Base-by-base conservation (phyloP, 2,329 filamentous ascomycete genomes). In the Pseudogymnoascus sp. region DNA sequence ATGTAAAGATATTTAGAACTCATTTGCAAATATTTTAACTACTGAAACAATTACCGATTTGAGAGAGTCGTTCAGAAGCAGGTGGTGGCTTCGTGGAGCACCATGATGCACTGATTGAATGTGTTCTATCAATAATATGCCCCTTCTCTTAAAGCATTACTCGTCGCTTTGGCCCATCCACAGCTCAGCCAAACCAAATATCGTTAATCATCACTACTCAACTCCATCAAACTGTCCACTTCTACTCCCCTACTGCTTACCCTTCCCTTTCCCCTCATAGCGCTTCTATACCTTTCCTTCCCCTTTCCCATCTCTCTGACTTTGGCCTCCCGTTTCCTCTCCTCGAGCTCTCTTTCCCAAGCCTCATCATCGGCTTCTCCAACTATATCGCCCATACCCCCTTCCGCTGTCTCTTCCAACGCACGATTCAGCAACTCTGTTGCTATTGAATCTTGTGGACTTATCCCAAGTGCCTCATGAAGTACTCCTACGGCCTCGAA, bases 381-480 rank as follows among this genome's bases (percentile, higher is more conserved):
- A 58, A 63, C 62, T 25, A 38, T 39, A 1, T 62, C 53, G 8
- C 65, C 64, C 36, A 68, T 61, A 53, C 77, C 77, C 20, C 75
- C 65, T 14, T 76, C 68, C 2, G 81, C 79, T 38, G 85, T 82
- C 72, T 88, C 84, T 28, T 84, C 82, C 1, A 91, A 76, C 3
- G 89, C 88, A 70, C 87, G 87, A 68, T 84, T 86, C 33, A 94
- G 76, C 58, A 94, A 75, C 71, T 94, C 90, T 0, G 88, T 91
- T 2, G 90, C 89, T 65, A 92, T 87, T 4, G 88, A 85, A 69
- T 94, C 90, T 73, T 94, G 90, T 0, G 90, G 88, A 35, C 83
- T 82, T 20, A 93, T 85, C 0, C 89, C 88, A 14, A 94, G 79
- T 1, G 90, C 90, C 73, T 97, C 90, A 67, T 97, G 94, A 25